phyloP scores from a whole-genome alignment of 345 rosid species.

The Gossypium longicalyx region DNA sequence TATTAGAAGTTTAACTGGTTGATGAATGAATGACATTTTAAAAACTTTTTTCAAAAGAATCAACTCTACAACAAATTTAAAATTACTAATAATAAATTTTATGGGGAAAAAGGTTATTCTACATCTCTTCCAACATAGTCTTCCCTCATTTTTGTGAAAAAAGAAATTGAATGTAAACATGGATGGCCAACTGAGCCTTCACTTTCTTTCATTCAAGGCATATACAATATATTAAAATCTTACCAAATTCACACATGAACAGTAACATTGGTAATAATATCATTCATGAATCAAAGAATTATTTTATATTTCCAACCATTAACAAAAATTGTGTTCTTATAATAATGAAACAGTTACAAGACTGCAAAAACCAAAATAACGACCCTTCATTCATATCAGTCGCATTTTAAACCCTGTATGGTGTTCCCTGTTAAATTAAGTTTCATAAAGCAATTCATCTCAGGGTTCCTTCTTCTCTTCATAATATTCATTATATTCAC shows the following conservation, averaged over 20 bases:
- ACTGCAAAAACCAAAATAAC: not conserved
- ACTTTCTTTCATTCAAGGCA: too few species aligned
- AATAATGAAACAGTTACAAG: not conserved
- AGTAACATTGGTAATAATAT: not conserved
- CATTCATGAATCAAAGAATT: not conserved
- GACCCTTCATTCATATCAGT: not conserved
- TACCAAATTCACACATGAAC: not conserved
- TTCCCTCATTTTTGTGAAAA: too few species aligned
- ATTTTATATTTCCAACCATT: not conserved
- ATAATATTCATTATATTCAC: conserved; percentile 24
- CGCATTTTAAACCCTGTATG: conserved; percentile 30
- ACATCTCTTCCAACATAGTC: too few species aligned
- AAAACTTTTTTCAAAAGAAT: fast-evolving
- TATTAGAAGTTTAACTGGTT: fast-evolving
- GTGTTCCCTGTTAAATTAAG: conserved; percentile 25
- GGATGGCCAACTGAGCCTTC: too few species aligned
- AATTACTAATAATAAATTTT: too few species aligned
- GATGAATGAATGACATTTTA: fast-evolving
- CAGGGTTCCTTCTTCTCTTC: conserved; percentile 30
- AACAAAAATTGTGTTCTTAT: conserved; percentile 4
- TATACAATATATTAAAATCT: too few species aligned
- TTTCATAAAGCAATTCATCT: conserved; percentile 40
- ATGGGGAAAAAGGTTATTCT: too few species aligned
- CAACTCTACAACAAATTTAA: too few species aligned
- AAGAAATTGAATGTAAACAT: too few species aligned